phyloP scores from a whole-genome alignment of 106 monocot genomes.

The Dendrobium catenatum region DNA sequence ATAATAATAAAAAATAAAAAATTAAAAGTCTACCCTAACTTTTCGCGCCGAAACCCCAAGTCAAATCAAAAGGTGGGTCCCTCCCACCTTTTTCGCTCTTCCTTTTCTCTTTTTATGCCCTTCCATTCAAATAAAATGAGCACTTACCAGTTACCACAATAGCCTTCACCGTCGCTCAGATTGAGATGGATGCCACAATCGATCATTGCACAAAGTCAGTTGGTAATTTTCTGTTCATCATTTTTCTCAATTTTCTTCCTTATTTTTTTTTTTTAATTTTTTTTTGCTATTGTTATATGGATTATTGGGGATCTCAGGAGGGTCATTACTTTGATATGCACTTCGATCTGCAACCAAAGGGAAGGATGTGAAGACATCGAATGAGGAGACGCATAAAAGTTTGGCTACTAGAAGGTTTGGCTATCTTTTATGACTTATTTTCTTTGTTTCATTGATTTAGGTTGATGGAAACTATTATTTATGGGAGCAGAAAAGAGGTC shows the following conservation, averaged over 20 bases:
- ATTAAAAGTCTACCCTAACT: neutral
- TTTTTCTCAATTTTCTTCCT: neutral
- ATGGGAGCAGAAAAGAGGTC: no score
- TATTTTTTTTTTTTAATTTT: neutral
- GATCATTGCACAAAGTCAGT: neutral
- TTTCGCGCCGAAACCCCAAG: neutral
- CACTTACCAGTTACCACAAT: neutral
- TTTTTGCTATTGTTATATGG: neutral
- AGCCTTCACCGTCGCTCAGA: neutral
- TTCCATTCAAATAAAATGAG: neutral
- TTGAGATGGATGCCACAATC: neutral
- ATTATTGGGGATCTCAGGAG: neutral
- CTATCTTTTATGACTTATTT: neutral
- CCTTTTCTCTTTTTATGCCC: neutral
- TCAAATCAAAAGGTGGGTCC: neutral
- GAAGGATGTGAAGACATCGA: conserved; percentile 15
- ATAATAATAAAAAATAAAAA: no score
- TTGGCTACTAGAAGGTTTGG: conserved; percentile 14
- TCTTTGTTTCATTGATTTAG: no score
- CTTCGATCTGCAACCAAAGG: conserved; percentile 27
- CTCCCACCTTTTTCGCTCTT: neutral
- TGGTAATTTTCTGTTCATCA: neutral
- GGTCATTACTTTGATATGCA: conserved; percentile 38
- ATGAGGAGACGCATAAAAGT: neutral
- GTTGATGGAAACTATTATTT: no score